Percentiles rank a stretch among this genome's conserved stretches.
Evolutionary conservation across 345 rosid genomes (phyloP).

Genomic region (Hirschfeldia incana): DNA sequence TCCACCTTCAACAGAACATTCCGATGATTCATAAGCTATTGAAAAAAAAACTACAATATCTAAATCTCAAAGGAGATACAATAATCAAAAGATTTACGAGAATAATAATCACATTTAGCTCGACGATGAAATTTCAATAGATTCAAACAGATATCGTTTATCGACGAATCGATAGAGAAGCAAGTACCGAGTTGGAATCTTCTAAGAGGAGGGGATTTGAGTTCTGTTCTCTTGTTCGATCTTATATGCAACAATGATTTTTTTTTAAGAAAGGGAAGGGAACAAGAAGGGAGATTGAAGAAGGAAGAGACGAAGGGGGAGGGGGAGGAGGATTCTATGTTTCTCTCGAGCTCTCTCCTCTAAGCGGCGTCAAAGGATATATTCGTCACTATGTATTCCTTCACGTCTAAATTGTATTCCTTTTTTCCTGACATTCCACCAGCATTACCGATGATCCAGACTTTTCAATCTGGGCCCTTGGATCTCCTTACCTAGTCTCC

Average conservation of each 20-base stretch:
- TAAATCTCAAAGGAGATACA: not conserved
- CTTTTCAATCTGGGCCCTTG: constrained; percentile 30
- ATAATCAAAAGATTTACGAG: not conserved
- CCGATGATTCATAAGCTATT: not conserved
- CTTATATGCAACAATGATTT: not conserved
- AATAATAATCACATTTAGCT: constrained; percentile 27
- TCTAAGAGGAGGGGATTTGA: not conserved
- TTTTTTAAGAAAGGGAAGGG: not conserved
- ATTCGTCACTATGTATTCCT: constrained; percentile 29
- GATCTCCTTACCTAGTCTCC: constrained; percentile 36
- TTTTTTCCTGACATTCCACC: constrained; percentile 20
- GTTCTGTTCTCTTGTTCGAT: constrained; percentile 16
- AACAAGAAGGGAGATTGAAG: not conserved
- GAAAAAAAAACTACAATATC: not conserved
- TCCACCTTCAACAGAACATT: not conserved
- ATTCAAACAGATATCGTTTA: not conserved
- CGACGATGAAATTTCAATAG: not conserved
- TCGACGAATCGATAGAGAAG: not conserved
- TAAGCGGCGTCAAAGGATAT: constrained; percentile 31
- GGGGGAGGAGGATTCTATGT: too few relatives aligned
- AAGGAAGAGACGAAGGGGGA: too few relatives aligned
- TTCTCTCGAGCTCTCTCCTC: too few relatives aligned
- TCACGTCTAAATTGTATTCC: not conserved
- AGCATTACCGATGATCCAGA: constrained; percentile 21
- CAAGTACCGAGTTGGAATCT: constrained; percentile 25